These are phyloP conservation scores for Kalanchoe fedtschenkoi DNA, from an alignment of 164 flowering plant genomes.

Conservation along the genomic window DNA sequence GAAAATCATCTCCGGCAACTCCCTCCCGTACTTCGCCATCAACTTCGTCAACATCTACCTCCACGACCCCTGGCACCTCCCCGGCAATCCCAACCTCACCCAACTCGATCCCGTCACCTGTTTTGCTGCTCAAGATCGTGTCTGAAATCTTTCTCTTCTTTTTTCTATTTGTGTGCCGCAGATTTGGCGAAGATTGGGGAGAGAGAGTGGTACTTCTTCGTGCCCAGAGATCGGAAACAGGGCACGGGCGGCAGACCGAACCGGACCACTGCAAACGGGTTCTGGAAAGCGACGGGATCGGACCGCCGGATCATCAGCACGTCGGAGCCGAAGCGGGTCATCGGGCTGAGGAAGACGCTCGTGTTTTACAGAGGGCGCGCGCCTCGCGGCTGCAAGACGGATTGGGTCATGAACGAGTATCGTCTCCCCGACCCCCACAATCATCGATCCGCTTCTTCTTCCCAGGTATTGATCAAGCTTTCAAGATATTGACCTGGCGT, in stretches of 20 bases:
- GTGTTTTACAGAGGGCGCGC: slow-evolving; percentile 88
- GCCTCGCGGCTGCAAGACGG: slow-evolving; percentile 68
- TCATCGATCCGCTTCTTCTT: too few species aligned
- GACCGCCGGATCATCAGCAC: slow-evolving; percentile 52
- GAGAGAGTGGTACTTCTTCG: slow-evolving; percentile 96
- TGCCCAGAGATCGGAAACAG: slow-evolving; percentile 69
- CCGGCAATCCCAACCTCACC: slow-evolving; percentile 35
- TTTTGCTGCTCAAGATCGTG: neutral
- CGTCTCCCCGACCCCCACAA: slow-evolving; percentile 35
- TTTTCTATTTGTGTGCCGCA: slow-evolving; percentile 7
- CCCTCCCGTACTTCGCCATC: slow-evolving; percentile 32
- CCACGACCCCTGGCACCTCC: slow-evolving; percentile 73
- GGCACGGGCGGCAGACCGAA: slow-evolving; percentile 79
- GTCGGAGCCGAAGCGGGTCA: slow-evolving; percentile 43
- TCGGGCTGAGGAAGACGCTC: slow-evolving; percentile 76
- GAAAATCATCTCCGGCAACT: slow-evolving; percentile 43
- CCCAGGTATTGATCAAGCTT: too few species aligned
- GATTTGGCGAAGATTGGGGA: slow-evolving; percentile 82
- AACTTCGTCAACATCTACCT: slow-evolving; percentile 65
- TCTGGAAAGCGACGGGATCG: slow-evolving; percentile 97
- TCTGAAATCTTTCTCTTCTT: neutral
- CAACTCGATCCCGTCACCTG: too few species aligned
- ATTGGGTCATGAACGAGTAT: slow-evolving; percentile 97
- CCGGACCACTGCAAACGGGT: slow-evolving; percentile 68
- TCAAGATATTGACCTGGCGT: too few species aligned